These are phyloP conservation scores for Lactifluus subvellereus DNA, from an alignment of 768 basidiomycete species.

Conservation along the genomic window DNA sequence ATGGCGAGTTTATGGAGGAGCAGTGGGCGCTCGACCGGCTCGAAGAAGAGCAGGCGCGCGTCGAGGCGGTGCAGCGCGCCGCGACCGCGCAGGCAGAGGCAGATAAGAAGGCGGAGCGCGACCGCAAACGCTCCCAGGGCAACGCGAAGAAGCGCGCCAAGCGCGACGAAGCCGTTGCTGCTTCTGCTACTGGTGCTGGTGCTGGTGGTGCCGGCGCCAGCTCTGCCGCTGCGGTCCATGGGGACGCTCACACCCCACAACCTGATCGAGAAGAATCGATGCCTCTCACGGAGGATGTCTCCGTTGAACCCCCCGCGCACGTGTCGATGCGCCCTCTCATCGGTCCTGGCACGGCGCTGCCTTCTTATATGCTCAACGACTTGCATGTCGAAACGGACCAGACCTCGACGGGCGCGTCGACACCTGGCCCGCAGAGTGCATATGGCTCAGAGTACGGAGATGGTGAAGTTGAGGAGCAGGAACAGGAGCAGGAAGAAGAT, in stretches of 20 bases:
- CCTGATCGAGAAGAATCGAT: slow-evolving; percentile 14
- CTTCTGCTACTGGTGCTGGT: background rate
- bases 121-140: slow-evolving; percentile 45
- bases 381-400: slow-evolving; percentile 15
- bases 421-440: slow-evolving; percentile 19
- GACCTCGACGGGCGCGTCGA: slow-evolving; percentile 23
- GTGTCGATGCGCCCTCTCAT: slow-evolving; percentile 13
- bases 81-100: slow-evolving; percentile 69
- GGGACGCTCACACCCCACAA: slow-evolving; percentile 7
- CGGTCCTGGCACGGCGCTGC: slow-evolving; percentile 6
- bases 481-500: slow-evolving; percentile 21
- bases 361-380: slow-evolving; percentile 16
- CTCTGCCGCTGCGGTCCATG: background rate
- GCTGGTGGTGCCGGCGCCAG: background rate
- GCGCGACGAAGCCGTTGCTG: slow-evolving; percentile 26
- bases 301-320: background rate
- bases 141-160: slow-evolving; percentile 49
- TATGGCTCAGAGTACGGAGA: slow-evolving; percentile 22
- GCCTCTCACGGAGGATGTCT: slow-evolving; percentile 9
- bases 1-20: slow-evolving; percentile 77
- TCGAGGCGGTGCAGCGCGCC: slow-evolving; percentile 30
- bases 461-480: slow-evolving; percentile 11
- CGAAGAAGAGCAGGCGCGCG: slow-evolving; percentile 68
- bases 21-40: slow-evolving; percentile 69
- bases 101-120: slow-evolving; percentile 49